phyloP scores from a whole-genome alignment of 345 rosid species.

The Ricinus communis region DNA sequence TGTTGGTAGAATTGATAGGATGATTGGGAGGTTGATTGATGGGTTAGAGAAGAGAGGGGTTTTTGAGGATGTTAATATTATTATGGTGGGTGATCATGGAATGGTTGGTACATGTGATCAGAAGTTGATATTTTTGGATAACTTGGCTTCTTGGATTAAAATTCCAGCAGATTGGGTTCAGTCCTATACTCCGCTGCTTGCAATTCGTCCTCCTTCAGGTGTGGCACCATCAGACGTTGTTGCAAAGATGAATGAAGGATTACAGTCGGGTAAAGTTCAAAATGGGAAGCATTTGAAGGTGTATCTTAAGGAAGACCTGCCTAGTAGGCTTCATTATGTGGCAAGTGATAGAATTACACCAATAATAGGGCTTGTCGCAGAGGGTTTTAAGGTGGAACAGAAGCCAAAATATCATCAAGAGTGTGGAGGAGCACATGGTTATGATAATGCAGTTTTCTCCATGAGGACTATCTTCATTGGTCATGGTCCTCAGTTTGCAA shows the following conservation, averaged over 20 bases:
- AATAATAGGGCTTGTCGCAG: conserved; percentile 69
- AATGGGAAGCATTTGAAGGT: conserved; percentile 74
- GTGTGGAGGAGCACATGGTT: conserved; percentile 93
- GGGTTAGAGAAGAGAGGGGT: conserved; percentile 80
- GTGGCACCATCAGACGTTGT: conserved; percentile 46
- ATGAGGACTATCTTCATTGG: conserved; percentile 92
- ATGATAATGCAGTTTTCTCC: conserved; percentile 84
- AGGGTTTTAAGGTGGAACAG: conserved; percentile 80
- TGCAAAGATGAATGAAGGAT: conserved; percentile 77
- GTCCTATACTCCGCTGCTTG: conserved; percentile 66
- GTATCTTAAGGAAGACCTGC: conserved; percentile 82
- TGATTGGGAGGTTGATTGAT: conserved; percentile 74
- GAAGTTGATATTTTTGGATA: conserved; percentile 66
- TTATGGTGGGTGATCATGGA: conserved; percentile 95
- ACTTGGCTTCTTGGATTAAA: conserved; percentile 69
- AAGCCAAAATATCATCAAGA: conserved; percentile 51
- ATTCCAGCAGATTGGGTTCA: conserved; percentile 75
- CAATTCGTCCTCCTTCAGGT: conserved; percentile 68
- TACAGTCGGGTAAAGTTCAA: conserved; percentile 66
- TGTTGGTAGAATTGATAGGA: conserved; percentile 59
- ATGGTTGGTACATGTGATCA: conserved; percentile 96
- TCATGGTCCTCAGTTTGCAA: conserved; percentile 78
- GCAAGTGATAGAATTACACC: conserved; percentile 74
- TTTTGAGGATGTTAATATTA: conserved; percentile 78
- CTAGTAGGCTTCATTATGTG: conserved; percentile 70